phyloP scores from a whole-genome alignment of 306 rosid genomes.

The Lathyrus tuberosus region DNA sequence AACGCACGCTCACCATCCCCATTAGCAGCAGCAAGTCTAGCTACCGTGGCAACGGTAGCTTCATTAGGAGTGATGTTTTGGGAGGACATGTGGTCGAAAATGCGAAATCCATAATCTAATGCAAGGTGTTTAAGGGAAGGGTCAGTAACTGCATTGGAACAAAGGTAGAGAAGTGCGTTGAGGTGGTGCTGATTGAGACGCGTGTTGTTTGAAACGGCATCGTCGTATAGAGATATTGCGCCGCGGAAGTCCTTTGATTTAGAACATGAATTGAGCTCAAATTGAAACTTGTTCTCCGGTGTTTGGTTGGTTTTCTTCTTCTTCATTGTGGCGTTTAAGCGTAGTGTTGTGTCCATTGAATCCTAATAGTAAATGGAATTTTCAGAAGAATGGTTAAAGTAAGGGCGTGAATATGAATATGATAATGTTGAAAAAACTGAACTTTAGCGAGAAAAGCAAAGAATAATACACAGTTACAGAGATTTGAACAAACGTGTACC shows the following conservation, averaged over 20 bases:
- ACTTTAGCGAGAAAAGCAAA: too few relatives aligned
- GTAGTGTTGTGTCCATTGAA: constrained; percentile 47
- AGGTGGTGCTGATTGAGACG: constrained; percentile 67
- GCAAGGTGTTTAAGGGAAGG: constrained; percentile 52
- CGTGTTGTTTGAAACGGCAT: constrained; percentile 44
- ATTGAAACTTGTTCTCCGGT: constrained; percentile 64
- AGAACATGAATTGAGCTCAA: constrained; percentile 66
- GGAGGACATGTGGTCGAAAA: constrained; percentile 59
- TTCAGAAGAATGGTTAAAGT: not conserved
- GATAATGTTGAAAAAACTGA: too few relatives aligned
- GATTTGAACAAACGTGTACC: too few relatives aligned
- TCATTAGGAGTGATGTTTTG: constrained; percentile 62
- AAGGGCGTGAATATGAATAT: not conserved
- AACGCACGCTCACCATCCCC: constrained; percentile 69
- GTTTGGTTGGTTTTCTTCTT: constrained; percentile 52
- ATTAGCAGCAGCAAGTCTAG: constrained; percentile 72
- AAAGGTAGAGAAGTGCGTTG: constrained; percentile 86
- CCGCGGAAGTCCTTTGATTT: constrained; percentile 57
- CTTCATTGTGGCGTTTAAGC: constrained; percentile 36
- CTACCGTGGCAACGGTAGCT: constrained; percentile 74
- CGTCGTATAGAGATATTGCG: constrained; percentile 63
- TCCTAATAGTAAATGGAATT: too few relatives aligned
- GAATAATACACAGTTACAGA: too few relatives aligned
- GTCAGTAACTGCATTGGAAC: constrained; percentile 61
- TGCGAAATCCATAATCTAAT: constrained; percentile 60